Conservation (phyloP, 176 grass and related monocot genomes). For the Triticum urartu region DNA sequence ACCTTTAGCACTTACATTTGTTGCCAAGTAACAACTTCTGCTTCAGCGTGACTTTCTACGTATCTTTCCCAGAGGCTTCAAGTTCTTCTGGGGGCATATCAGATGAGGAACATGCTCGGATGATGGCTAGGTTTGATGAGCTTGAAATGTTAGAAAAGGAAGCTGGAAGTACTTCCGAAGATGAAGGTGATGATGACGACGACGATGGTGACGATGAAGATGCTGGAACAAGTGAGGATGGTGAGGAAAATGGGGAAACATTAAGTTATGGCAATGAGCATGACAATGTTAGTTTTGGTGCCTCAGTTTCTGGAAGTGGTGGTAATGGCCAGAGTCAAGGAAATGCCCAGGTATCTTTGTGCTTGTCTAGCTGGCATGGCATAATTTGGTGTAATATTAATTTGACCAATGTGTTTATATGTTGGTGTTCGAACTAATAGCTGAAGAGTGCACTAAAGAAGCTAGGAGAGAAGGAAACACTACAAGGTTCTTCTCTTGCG, state of each 20-base stretch:
- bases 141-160: constrained; percentile 76
- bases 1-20: not conserved
- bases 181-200: constrained; percentile 30
- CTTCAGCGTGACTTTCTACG: constrained; percentile 18
- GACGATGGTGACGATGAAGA: constrained; percentile 10
- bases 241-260: constrained; percentile 27
- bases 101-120: constrained; percentile 57
- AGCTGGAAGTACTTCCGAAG: constrained; percentile 50
- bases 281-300: constrained; percentile 19
- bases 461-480: not conserved
- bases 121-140: constrained; percentile 80
- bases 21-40: constrained; percentile 19
- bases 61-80: constrained; percentile 42
- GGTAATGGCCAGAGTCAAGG: constrained; percentile 20
- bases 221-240: constrained; percentile 41
- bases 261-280: constrained; percentile 8
- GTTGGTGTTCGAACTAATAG: constrained; percentile 35
- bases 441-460: constrained; percentile 54
- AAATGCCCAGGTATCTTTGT: constrained; percentile 33
- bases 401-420: constrained; percentile 6
- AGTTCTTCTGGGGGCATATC: constrained; percentile 24
- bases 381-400: constrained; percentile 25
- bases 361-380: constrained; percentile 4
- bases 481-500: constrained; percentile 40
- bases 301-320: constrained; percentile 26